These are phyloP conservation scores for Oryza officinalis DNA, from an alignment of 176 grass and related monocot genomes.

Conservation along the genomic window DNA sequence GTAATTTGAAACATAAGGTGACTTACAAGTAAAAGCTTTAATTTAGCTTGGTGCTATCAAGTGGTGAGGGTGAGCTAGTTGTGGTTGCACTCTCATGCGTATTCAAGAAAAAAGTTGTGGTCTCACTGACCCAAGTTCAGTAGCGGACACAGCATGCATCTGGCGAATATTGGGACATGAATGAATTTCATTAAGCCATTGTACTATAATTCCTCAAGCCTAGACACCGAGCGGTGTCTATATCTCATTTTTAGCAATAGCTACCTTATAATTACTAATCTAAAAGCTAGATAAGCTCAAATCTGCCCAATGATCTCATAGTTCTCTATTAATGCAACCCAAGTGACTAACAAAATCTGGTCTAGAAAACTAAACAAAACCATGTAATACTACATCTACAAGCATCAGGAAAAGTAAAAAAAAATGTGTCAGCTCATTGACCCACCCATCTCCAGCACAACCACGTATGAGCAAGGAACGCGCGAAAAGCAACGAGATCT, in stretches of 20 bases:
- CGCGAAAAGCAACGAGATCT: slow-evolving; percentile 34
- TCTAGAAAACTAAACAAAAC: not conserved
- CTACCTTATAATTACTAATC: not conserved
- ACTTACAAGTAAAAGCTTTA: slow-evolving; percentile 2
- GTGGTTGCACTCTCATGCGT: not conserved
- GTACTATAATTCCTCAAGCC: not conserved
- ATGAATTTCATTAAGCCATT: not conserved
- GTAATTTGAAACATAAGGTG: not conserved
- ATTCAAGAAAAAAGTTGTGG: not conserved
- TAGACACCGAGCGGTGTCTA: not conserved
- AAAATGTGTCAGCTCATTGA: not conserved
- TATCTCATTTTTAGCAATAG: slow-evolving; percentile 1
- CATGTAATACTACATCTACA: not conserved
- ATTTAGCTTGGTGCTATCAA: not conserved
- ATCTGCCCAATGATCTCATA: not conserved
- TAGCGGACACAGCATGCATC: not conserved
- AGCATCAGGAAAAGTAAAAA: not conserved
- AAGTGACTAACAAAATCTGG: not conserved
- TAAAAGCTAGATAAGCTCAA: not conserved
- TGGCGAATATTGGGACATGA: not conserved
- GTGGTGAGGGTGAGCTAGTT: not conserved
- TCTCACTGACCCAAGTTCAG: not conserved
- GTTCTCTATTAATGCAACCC: slow-evolving; percentile 2
- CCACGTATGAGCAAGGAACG: not conserved
- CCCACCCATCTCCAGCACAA: not conserved